Percentiles rank a stretch among this genome's conserved stretches.
phyloP scores from a whole-genome alignment of 75 land plant genomes.

The Selaginella tamariscina region DNA sequence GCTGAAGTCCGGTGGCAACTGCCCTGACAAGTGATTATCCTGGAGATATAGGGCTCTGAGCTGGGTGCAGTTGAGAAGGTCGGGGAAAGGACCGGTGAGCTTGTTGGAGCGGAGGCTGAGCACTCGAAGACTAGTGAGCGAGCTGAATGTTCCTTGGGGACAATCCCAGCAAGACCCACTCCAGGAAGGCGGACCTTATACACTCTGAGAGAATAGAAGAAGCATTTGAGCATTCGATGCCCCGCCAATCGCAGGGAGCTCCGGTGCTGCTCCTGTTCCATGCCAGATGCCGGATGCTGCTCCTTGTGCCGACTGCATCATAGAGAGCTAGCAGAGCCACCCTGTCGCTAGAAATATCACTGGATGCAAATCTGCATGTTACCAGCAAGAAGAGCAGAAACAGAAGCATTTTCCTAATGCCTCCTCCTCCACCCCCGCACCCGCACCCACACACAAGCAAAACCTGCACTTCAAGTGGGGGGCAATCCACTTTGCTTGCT shows the following conservation, averaged over 20 bases:
- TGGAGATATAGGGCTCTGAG: not conserved
- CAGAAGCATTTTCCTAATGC: not conserved
- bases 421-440: not conserved
- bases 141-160: conserved; percentile 56
- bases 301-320: not conserved
- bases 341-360: not conserved
- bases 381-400: not conserved
- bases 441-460: not conserved
- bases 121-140: conserved; percentile 38
- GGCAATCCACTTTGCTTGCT: not conserved
- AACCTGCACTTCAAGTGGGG: not conserved
- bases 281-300: not conserved
- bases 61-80: not conserved
- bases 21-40: conserved; percentile 1
- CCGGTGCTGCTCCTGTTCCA: not conserved
- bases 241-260: not conserved
- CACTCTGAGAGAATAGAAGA: conserved; percentile 29
- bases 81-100: conserved; percentile 52
- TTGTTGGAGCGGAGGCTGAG: conserved; percentile 58
- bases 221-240: not conserved
- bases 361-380: not conserved
- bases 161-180: conserved; percentile 44
- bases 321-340: not conserved
- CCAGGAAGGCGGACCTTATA: conserved; percentile 52
- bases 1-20: not conserved